Evolutionary conservation across 2,329 filamentous ascomycete species (phyloP), one percentile per base, ranked within the genome.

Genomic region (Rosellinia necatrix): DNA sequence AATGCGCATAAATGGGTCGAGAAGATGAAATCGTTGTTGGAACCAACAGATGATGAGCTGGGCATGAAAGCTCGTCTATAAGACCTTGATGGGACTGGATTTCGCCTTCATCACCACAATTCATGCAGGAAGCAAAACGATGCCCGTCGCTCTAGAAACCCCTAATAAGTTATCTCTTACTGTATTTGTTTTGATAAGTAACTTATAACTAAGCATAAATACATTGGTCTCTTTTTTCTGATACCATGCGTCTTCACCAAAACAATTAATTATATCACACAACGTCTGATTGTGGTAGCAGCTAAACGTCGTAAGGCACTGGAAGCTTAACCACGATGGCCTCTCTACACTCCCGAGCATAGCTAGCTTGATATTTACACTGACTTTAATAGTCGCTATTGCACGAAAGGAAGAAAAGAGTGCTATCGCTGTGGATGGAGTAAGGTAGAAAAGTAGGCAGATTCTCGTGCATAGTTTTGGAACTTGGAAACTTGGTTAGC

Each of bases 1-100:
- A 24, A 24, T 5, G 60, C 19, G 21, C 51, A 46, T 9, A 9
- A 9, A 6, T 62, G 58, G 58, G 35, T 47, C 5, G 55, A 56
- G 51, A 49, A 25, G 34, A 60, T 62, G 49, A 49, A 52, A 22
- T 50, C 48, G 4, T 15, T 62, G 10, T 40, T 60, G 27, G 60
- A 62, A 27, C 38, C 44, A 30, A 3, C 44, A 10, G 52, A 48
- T 4, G 53, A 53, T 19, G 19, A 9, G 34, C 6, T 46, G 5
- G 46, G 21, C 6, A 8, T 27, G 38, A 58, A 46, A 24, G 12
- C 54, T 15, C 58, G 46, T 17, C 49, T 60, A 3, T 58, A 12
- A 42, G 19, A 10, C 27, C 15, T 19, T 25, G 27, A 13, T 3
- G 3, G 19, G 22, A 43, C 17, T 13, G 10, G 5, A n/a, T n/a